Base-by-base conservation (phyloP, 306 rosid genomes). In the Carpinus fangiana region DNA sequence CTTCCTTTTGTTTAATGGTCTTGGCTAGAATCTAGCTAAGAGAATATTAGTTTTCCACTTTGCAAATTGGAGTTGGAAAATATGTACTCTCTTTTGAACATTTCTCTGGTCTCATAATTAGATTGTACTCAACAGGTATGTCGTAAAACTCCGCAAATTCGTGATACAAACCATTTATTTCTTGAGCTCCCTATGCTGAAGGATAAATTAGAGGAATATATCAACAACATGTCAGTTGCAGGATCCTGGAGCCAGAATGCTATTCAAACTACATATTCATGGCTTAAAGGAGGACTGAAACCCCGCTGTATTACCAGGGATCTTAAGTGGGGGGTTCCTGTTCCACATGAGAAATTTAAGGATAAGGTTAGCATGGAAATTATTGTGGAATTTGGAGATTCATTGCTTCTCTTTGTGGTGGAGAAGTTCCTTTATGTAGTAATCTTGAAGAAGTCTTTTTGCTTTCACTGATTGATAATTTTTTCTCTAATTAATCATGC, bases 301-400 rank as follows among this genome's bases (percentile, higher is more conserved):
- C 89, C 84, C 54, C 87, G 99, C 18, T 95, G 99, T 76, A 95
- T 95, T 73, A 95, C 98, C 18, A 86, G 98, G 81, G 99, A 95
- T 89, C 87, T 95, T 72, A 93, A 95, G 85, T 95, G 99, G 99
- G 99, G 99, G 62, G 99, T 95, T 80, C 97, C 99, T 1, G 99
- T 95, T 79, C 99, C 99, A 7, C 98, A 87, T 72, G 98, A 95
- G 71, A 91, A 81, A 66, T 95, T 87, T 82, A 89, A 82, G 65
- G 97, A 95, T 76, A 95, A 95, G 93, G 98, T 92, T 78, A 64
- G 80, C 71, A 50, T 17, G 16, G 57, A 50, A 54, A 16, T n/a
- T 28, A 34, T 12, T 62, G 16, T 10, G 18, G 18, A n/a, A 41
- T 20, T 31, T 54, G 13, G 2, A n/a, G n/a, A 64, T 73, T 67